Percentiles rank a stretch among this genome's conserved stretches.
Conservation (phyloP, 78 protist species). For the Paratrimastix pyriformis region DNA sequence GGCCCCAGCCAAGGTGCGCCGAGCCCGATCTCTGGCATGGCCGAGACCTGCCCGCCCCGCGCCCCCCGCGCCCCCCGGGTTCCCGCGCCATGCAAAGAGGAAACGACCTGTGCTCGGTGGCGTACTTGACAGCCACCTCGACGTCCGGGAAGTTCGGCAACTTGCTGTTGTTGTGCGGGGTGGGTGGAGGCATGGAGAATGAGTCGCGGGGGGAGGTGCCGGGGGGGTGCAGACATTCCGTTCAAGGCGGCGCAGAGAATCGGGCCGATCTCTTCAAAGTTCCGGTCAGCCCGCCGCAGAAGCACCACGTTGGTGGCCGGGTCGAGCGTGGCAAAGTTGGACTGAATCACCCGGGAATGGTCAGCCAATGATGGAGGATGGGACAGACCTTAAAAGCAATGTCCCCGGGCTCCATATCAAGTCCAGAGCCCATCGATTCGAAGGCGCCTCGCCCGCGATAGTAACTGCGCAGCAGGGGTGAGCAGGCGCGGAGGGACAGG, state of each 20-base stretch:
- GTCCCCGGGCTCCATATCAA: slow-evolving; percentile 70
- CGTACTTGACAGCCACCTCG: slow-evolving; percentile 48
- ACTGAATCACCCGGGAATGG: slow-evolving; percentile 7
- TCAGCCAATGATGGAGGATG: background rate
- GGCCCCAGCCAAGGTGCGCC: too few species aligned
- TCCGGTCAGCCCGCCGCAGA: slow-evolving; percentile 62
- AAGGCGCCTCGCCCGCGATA: slow-evolving; percentile 78
- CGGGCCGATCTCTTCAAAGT: slow-evolving; percentile 65
- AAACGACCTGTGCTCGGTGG: slow-evolving; percentile 71
- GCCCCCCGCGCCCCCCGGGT: too few species aligned
- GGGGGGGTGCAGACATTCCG: slow-evolving; percentile 28
- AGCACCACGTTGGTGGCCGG: slow-evolving; percentile 26
- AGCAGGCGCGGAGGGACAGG: background rate
- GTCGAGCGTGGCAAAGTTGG: slow-evolving; percentile 54
- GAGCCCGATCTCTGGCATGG: too few species aligned
- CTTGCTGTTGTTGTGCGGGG: too few species aligned
- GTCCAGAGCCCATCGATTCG: slow-evolving; percentile 74
- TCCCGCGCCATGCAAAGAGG: too few species aligned
- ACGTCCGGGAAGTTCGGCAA: slow-evolving; percentile 47
- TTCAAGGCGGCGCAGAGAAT: slow-evolving; percentile 42
- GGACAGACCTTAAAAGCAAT: slow-evolving; percentile 67
- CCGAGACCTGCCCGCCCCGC: too few species aligned
- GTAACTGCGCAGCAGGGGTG: slow-evolving; percentile 4
- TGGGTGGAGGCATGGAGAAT: too few species aligned
- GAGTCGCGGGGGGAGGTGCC: background rate